Evolutionary conservation across 768 basidiomycete species (phyloP).

Genomic region (Sporobolomyces pararoseus): DNA sequence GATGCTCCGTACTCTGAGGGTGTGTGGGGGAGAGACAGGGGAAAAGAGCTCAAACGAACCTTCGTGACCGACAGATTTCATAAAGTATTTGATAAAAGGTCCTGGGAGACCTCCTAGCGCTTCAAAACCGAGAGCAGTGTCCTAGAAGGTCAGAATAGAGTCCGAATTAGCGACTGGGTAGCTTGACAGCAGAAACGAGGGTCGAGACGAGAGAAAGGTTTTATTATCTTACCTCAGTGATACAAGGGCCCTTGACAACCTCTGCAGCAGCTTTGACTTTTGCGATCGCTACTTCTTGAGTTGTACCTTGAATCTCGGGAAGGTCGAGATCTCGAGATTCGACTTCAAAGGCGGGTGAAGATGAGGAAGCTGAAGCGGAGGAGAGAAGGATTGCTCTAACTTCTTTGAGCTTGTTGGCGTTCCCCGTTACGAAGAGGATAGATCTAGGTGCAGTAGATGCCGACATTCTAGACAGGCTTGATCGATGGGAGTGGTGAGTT

Average conservation of each 20-base stretch:
- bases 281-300: slow-evolving; percentile 77
- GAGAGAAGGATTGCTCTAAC: slow-evolving; percentile 74
- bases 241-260: slow-evolving; percentile 58
- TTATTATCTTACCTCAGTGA: slow-evolving; percentile 60
- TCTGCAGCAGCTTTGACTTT: slow-evolving; percentile 85
- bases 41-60: slow-evolving; percentile 56
- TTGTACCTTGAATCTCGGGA: slow-evolving; percentile 89
- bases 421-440: slow-evolving; percentile 76
- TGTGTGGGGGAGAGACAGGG: background rate
- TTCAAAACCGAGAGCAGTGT: slow-evolving; percentile 87
- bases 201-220: background rate
- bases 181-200: background rate
- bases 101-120: slow-evolving; percentile 89
- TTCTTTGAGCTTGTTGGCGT: slow-evolving; percentile 85
- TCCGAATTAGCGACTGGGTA: background rate
- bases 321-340: slow-evolving; percentile 76
- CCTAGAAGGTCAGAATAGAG: slow-evolving; percentile 53
- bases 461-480: too few species aligned
- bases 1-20: background rate
- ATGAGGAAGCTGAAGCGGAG: slow-evolving; percentile 52
- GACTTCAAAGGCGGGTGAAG: slow-evolving; percentile 59
- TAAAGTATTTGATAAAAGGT: slow-evolving; percentile 93
- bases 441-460: slow-evolving; percentile 7
- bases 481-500: slow-evolving; percentile 1
- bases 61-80: slow-evolving; percentile 75